Percentiles rank a stretch among this genome's conserved stretches.
Evolutionary conservation across 805 yeast genomes (phyloP).

Genomic region (Wickerhamomyces queroliae): DNA sequence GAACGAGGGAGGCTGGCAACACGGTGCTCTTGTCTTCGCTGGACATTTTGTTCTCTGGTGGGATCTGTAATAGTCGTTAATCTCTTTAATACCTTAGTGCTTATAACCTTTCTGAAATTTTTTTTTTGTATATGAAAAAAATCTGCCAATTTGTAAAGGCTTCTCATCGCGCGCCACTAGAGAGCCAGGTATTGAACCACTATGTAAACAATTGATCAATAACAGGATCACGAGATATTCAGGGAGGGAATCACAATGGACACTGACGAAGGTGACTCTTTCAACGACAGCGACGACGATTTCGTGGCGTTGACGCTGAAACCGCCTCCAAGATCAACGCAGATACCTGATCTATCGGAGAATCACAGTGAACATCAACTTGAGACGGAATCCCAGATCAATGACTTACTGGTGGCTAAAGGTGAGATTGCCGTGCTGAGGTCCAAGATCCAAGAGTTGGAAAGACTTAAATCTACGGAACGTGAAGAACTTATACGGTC

Average conservation of each 20-base stretch:
- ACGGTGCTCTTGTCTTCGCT: too few relatives aligned
- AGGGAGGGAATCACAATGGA: too few relatives aligned
- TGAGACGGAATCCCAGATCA: constrained; percentile 14
- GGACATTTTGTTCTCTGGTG: too few relatives aligned
- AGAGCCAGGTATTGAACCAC: too few relatives aligned
- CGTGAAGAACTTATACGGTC: constrained; percentile 17
- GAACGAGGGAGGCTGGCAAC: constrained; percentile 72
- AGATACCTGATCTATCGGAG: background rate
- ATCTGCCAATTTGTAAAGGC: too few relatives aligned
- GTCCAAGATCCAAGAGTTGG: constrained; percentile 49
- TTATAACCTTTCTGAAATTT: constrained; percentile 1
- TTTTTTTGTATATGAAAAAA: background rate
- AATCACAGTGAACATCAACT: background rate
- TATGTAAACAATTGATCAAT: too few relatives aligned
- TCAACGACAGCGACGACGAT: constrained; percentile 31
- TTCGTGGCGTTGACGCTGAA: constrained; percentile 42
- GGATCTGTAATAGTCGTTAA: constrained; percentile 10
- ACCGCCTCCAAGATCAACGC: constrained; percentile 17
- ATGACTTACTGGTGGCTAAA: constrained; percentile 43
- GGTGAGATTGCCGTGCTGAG: constrained; percentile 83
- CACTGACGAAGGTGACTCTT: constrained; percentile 8
- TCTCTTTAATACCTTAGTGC: constrained; percentile 2
- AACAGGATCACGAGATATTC: too few relatives aligned
- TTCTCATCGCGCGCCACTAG: too few relatives aligned
- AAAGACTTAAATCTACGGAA: constrained; percentile 35